These are phyloP conservation scores for Hibiscus mutabilis DNA, from an alignment of 345 rosid genomes.

Conservation along the genomic window DNA sequence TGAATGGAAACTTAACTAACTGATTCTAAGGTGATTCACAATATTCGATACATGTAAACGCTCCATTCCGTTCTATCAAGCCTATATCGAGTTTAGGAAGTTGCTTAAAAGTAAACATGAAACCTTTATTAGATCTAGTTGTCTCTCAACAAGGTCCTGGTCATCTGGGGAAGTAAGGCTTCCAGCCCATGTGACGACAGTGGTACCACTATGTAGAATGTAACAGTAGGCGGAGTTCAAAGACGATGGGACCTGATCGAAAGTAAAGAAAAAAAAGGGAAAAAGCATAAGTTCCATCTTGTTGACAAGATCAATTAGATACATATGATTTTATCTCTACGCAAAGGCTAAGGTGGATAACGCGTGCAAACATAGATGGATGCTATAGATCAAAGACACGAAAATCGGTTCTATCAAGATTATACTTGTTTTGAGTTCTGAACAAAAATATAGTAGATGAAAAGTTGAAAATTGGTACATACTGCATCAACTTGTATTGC, in stretches of 20 bases:
- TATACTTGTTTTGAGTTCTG: not conserved
- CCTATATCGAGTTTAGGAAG: constrained; percentile 5
- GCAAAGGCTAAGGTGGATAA: too few species aligned
- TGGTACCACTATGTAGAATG: constrained; percentile 71
- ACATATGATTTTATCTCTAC: too few species aligned
- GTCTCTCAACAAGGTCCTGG: constrained; percentile 86
- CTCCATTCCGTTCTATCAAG: not conserved
- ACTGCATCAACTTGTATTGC: constrained; percentile 94
- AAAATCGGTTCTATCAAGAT: not conserved
- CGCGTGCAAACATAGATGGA: too few species aligned
- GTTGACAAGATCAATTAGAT: not conserved
- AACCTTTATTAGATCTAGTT: constrained; percentile 95
- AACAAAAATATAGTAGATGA: not conserved
- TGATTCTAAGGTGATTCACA: not conserved
- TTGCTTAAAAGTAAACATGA: constrained; percentile 16
- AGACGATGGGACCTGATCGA: constrained; percentile 69
- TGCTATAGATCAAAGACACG: not conserved
- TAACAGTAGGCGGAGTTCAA: constrained; percentile 90
- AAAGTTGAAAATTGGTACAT: constrained; percentile 24
- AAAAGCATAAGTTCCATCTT: constrained; percentile 4
- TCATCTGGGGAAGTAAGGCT: constrained; percentile 65
- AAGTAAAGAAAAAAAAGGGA: constrained; percentile 8
- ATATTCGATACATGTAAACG: not conserved
- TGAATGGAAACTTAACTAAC: not conserved
- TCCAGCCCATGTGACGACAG: constrained; percentile 90